A percentile compares a stretch with the other conserved stretches of the same genome.
phyloP scores from a whole-genome alignment of 176 grass and related monocot species.

The Avena sativa region DNA sequence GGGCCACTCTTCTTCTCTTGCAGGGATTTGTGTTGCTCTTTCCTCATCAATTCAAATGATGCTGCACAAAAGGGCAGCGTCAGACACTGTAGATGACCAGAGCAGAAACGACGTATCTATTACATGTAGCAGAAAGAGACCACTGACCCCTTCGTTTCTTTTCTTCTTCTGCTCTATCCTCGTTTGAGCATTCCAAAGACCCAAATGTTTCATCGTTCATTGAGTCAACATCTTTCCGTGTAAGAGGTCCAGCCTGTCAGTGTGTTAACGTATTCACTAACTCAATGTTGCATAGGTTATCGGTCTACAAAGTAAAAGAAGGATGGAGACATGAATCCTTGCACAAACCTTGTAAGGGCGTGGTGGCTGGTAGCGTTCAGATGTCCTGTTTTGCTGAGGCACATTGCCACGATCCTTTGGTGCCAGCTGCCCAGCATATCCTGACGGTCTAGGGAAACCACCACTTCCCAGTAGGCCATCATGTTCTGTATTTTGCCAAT shows the following conservation, averaged over 20 bases:
- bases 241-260: conserved; percentile 65
- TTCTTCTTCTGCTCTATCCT: conserved; percentile 94
- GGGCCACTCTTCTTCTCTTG: conserved; percentile 76
- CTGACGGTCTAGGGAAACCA: conserved; percentile 72
- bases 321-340: neutral
- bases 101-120: neutral
- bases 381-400: conserved; percentile 69
- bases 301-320: conserved; percentile 20
- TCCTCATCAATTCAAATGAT: conserved; percentile 98
- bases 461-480: conserved; percentile 94
- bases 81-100: conserved; percentile 30
- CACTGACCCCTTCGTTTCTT: conserved; percentile 76
- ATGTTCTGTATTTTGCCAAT: conserved; percentile 77
- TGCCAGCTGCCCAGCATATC: conserved; percentile 55
- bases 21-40: conserved; percentile 89
- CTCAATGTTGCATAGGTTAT: neutral
- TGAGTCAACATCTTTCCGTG: conserved; percentile 72
- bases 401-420: conserved; percentile 57
- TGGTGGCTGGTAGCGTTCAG: conserved; percentile 94
- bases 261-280: conserved; percentile 23
- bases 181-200: conserved; percentile 65
- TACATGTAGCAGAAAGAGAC: conserved; percentile 4
- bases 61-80: conserved; percentile 54
- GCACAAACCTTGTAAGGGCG: conserved; percentile 75
- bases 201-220: conserved; percentile 98